phyloP scores from a whole-genome alignment of 2,329 filamentous ascomycete species.

The Chaetomiaceae sp. region DNA sequence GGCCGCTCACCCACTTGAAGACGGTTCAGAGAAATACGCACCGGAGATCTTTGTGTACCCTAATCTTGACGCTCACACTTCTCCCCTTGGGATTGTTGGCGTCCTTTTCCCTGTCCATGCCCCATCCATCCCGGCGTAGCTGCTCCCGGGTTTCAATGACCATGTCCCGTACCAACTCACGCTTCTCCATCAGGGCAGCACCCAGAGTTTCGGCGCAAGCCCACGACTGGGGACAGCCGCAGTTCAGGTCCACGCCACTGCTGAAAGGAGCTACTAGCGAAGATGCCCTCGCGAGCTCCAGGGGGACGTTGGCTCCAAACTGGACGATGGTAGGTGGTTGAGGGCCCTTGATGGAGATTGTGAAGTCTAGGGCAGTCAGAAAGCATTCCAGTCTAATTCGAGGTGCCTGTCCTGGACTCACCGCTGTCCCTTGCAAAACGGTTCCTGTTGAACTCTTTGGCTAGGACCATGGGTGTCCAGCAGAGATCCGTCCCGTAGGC shows the following conservation, averaged over 20 bases:
- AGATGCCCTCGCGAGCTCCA: slow-evolving; percentile 57
- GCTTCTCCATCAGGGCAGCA: slow-evolving; percentile 61
- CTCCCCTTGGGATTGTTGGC: slow-evolving; percentile 40
- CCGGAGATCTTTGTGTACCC: slow-evolving; percentile 59
- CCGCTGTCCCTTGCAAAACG: slow-evolving; percentile 54
- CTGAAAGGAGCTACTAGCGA: slow-evolving; percentile 56
- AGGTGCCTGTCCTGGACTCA: slow-evolving; percentile 24
- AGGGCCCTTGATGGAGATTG: slow-evolving; percentile 45
- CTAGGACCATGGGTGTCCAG: slow-evolving; percentile 67
- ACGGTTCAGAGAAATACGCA: slow-evolving; percentile 17
- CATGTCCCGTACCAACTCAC: slow-evolving; percentile 61
- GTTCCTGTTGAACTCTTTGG: slow-evolving; percentile 62
- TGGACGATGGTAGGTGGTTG: slow-evolving; percentile 60
- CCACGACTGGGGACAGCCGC: slow-evolving; percentile 68
- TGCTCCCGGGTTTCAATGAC: slow-evolving; percentile 49
- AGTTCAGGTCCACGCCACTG: slow-evolving; percentile 64
- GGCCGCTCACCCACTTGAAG: not conserved
- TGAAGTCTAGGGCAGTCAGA: slow-evolving; percentile 44
- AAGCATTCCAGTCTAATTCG: not conserved
- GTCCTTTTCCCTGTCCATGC: slow-evolving; percentile 39
- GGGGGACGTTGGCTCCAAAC: slow-evolving; percentile 57
- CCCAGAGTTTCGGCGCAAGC: slow-evolving; percentile 62
- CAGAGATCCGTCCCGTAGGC: slow-evolving; percentile 59
- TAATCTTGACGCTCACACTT: slow-evolving; percentile 65
- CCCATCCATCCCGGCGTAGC: slow-evolving; percentile 49